phyloP scores from a whole-genome alignment of 2,329 filamentous ascomycete species.

The Geosmithia flava region DNA sequence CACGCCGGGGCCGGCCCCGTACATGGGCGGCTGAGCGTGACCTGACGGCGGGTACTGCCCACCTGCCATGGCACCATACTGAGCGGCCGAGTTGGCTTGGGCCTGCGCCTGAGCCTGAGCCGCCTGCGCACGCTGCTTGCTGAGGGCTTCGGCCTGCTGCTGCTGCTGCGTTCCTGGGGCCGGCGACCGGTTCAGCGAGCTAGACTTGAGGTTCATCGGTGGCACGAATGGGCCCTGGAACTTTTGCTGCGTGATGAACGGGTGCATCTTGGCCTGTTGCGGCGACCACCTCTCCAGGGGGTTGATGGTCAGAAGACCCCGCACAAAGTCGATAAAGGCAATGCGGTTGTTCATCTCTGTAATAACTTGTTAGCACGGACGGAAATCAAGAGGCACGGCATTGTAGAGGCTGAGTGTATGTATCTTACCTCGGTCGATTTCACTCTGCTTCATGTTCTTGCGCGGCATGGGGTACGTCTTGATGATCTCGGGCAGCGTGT shows the following conservation, averaged over 20 bases:
- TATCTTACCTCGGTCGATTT: constrained; percentile 77
- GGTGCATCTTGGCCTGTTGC: constrained; percentile 92
- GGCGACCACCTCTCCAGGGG: constrained; percentile 95
- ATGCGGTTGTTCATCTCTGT: constrained; percentile 96
- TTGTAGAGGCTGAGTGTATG: not conserved
- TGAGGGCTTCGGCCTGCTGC: constrained; percentile 84
- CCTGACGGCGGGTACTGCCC: constrained; percentile 34
- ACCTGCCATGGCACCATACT: constrained; percentile 41
- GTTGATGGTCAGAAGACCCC: constrained; percentile 86
- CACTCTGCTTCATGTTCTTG: constrained; percentile 98
- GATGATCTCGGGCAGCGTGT: constrained; percentile 90
- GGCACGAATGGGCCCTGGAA: constrained; percentile 93
- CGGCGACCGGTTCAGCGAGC: constrained; percentile 72
- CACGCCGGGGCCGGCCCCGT: constrained; percentile 64
- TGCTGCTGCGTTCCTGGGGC: constrained; percentile 92
- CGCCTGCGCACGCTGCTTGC: constrained; percentile 74
- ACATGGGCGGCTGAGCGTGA: constrained; percentile 50
- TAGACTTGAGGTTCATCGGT: constrained; percentile 90
- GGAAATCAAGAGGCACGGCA: not conserved
- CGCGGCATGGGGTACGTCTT: constrained; percentile 95
- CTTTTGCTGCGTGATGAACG: constrained; percentile 97
- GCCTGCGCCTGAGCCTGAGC: constrained; percentile 44
- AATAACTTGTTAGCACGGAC: constrained; percentile 1
- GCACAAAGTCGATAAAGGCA: constrained; percentile 96
- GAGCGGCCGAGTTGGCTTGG: constrained; percentile 49